Percentiles rank a stretch among this genome's conserved stretches.
Evolutionary conservation across 169 alveolate genomes (phyloP).

Genomic region (Blepharisma undulans): DNA sequence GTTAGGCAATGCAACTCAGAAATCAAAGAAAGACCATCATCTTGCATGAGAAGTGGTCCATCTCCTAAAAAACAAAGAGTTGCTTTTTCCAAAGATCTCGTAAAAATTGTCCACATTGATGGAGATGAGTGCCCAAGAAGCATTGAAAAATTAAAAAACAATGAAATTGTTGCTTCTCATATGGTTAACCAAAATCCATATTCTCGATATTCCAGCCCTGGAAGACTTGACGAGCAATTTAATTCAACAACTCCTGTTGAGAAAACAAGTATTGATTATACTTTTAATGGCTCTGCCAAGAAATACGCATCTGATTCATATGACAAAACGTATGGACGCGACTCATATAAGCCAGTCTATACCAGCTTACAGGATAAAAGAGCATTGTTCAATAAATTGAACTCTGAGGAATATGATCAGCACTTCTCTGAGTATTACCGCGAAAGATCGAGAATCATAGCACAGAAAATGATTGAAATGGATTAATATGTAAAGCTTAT

Average conservation of each 20-base stretch:
- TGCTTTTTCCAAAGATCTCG: constrained; percentile 41
- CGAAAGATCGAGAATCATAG: not conserved
- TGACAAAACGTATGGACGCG: not conserved
- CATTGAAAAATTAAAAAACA: not conserved
- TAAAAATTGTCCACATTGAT: not conserved
- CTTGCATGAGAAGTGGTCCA: not conserved
- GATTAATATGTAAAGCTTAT: not conserved
- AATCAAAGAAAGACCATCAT: constrained; percentile 2
- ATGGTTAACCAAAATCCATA: not conserved
- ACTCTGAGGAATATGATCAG: not conserved
- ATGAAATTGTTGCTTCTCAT: not conserved
- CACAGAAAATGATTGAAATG: not conserved
- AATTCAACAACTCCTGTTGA: not conserved
- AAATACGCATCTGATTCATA: not conserved
- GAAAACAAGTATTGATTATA: not conserved
- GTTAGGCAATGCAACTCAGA: not conserved
- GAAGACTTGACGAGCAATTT: not conserved
- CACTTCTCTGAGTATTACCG: not conserved
- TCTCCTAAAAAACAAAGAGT: constrained; percentile 37
- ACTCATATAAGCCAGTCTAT: not conserved
- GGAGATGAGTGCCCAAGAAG: not conserved
- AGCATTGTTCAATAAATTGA: not conserved
- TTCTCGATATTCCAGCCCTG: not conserved
- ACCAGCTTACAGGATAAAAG: not conserved
- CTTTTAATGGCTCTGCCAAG: not conserved